phyloP scores from a whole-genome alignment of 192 early-diverging fungal species.

The Linnemannia hyalina region DNA sequence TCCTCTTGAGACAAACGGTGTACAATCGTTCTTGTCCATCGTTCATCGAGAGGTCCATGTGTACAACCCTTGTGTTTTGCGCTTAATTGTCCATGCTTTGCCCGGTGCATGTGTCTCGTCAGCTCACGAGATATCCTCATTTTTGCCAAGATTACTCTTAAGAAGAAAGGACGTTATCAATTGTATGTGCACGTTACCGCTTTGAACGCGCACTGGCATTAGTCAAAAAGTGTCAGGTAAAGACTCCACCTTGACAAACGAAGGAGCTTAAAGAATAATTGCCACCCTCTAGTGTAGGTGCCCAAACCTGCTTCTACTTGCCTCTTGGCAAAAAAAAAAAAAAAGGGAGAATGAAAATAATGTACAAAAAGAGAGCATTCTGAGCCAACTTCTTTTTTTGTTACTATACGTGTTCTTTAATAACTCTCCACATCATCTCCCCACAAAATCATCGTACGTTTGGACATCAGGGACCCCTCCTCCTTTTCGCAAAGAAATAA shows the following conservation, averaged over 20 bases:
- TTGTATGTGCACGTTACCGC: not conserved
- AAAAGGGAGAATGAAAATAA: not conserved
- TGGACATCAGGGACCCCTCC: not conserved
- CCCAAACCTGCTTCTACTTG: not conserved
- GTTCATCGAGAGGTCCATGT: slow-evolving; percentile 3
- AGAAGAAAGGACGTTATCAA: not conserved
- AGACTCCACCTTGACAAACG: not conserved
- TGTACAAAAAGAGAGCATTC: not conserved
- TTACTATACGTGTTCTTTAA: not conserved
- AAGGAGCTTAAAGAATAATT: not conserved
- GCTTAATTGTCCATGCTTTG: slow-evolving; percentile 1
- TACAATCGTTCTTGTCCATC: not conserved
- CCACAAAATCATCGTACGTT: not conserved
- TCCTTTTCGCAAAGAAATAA: not conserved
- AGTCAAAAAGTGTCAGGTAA: not conserved
- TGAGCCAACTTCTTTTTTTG: not conserved
- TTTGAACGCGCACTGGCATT: not conserved
- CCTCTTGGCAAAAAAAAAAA: not conserved
- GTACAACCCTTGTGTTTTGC: not conserved
- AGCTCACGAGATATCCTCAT: not conserved
- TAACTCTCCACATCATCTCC: not conserved
- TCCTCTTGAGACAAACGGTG: not conserved
- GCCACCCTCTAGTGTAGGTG: not conserved
- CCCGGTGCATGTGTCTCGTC: not conserved
- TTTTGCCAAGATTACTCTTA: not conserved